Percentiles rank a stretch among this genome's conserved stretches.
Conservation (phyloP, 441 rosid species). For the Pelargonium myrrhifolium region DNA sequence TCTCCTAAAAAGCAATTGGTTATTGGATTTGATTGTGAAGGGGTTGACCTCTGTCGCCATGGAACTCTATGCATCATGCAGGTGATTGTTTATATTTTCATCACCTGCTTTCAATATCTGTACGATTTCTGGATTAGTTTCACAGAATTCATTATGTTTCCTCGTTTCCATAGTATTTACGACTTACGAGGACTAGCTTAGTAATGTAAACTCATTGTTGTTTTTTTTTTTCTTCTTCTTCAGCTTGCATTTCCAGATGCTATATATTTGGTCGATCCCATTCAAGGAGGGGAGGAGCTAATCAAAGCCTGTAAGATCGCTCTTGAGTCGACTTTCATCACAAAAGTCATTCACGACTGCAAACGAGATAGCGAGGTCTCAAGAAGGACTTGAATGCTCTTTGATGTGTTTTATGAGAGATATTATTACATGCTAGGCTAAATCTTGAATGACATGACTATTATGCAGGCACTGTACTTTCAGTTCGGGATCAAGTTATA, state of each 20-base stretch:
- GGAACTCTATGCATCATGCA: constrained; percentile 24
- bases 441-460: neutral
- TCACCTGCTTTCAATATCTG: neutral
- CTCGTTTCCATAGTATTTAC: neutral
- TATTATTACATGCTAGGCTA: neutral
- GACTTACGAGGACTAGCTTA: neutral
- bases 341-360: constrained; percentile 1
- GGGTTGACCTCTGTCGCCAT: constrained; percentile 16
- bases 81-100: constrained; percentile 5
- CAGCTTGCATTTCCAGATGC: constrained; percentile 20
- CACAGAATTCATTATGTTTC: neutral
- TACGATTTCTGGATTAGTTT: neutral
- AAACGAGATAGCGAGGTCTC: constrained; percentile 4
- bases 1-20: constrained; percentile 13
- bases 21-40: constrained; percentile 20
- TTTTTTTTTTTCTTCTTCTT: neutral
- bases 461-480: neutral
- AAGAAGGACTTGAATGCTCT: neutral
- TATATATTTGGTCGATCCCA: constrained; percentile 8
- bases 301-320: neutral
- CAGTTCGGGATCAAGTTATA: too few relatives aligned
- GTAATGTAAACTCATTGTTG: neutral
- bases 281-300: neutral
- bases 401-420: neutral
- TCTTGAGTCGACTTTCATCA: neutral